Evolutionary conservation across 1,284 basidiomycete genomes (phyloP), one percentile per base, ranked within the genome.

Genomic region (Trichosporon asahii): DNA sequence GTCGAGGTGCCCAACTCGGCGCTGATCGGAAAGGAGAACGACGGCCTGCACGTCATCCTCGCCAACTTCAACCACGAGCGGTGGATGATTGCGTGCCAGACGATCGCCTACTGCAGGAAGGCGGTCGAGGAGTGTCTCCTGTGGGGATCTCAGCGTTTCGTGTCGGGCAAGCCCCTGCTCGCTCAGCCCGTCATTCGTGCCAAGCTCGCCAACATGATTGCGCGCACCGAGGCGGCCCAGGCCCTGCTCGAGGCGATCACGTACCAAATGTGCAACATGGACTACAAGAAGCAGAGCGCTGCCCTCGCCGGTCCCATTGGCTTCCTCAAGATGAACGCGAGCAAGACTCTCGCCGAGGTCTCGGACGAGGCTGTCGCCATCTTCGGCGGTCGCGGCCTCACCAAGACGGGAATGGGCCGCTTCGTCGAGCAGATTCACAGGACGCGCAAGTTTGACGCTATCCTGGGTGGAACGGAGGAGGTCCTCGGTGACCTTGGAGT

Each of bases 241-340:
- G 89, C 88, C 65, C 96, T 94, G 93, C 85, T 97, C 37, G 95
- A 98, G 73, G 90, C 89, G 78, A 85, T 95, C 72, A 95, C 93
- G 0, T 90, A 90, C 82, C 94, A 96, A 84, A 96, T 96, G 94
- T 90, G 88, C 81, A 90, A 94, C 76, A 94, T 94, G 81, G 73
- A 81, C 76, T 82, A 97, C 82, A 87, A 87, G 69, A 89, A 95
- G 79, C 93, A 94, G 84, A 80, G 85, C 46, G 71, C 77, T 33
- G 75, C 82, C 67, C 79, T 84, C 46, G 83, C 80, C 46, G 83
- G 80, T 4, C 83, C 82, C 72, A 83, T 84, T 67, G 80, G 80
- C 3, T 82, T 84, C 80, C 77, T 84, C 72, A 84, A 91, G 70
- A 91, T 91, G 89, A 89, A 91, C 64, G 72, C 76, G 18, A 82